Evolutionary conservation across 768 basidiomycete species (phyloP).

Genomic region (Termitomyces sp.): DNA sequence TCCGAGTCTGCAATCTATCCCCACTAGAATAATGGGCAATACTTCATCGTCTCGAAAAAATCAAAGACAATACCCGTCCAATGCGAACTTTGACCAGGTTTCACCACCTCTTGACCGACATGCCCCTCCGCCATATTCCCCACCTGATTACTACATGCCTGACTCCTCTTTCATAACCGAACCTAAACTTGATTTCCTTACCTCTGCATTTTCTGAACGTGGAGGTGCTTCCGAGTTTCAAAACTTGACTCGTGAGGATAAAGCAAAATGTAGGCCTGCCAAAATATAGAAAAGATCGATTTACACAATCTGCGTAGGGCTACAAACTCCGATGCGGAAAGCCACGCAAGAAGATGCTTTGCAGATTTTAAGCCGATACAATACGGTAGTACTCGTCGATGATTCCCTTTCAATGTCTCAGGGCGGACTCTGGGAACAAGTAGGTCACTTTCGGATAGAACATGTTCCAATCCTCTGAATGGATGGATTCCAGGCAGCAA

Average conservation of each 20-base stretch:
- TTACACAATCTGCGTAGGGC: slow-evolving; percentile 4
- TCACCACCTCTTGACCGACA: neutral
- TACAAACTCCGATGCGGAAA: slow-evolving; percentile 12
- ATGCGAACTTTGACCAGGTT: neutral
- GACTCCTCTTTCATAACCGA: neutral
- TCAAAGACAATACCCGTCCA: neutral
- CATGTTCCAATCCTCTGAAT: neutral
- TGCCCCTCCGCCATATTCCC: too few species aligned
- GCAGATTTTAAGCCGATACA: slow-evolving; percentile 39
- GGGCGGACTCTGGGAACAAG: slow-evolving; percentile 47
- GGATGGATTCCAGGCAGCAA: slow-evolving; percentile 32
- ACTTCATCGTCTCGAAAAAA: neutral
- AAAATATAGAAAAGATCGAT: neutral
- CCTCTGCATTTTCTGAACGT: neutral
- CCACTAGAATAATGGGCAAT: neutral
- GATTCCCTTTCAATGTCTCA: slow-evolving; percentile 56
- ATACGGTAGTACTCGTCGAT: slow-evolving; percentile 58
- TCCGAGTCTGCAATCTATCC: too few species aligned
- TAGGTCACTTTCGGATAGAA: slow-evolving; percentile 18
- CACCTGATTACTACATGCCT: too few species aligned
- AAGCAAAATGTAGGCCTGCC: neutral
- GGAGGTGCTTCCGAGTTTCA: neutral
- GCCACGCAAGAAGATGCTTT: slow-evolving; percentile 26
- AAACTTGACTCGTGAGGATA: neutral
- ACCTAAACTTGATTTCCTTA: neutral